phyloP scores from a whole-genome alignment of 2,329 filamentous ascomycete species.

The Penicillium nordicum region DNA sequence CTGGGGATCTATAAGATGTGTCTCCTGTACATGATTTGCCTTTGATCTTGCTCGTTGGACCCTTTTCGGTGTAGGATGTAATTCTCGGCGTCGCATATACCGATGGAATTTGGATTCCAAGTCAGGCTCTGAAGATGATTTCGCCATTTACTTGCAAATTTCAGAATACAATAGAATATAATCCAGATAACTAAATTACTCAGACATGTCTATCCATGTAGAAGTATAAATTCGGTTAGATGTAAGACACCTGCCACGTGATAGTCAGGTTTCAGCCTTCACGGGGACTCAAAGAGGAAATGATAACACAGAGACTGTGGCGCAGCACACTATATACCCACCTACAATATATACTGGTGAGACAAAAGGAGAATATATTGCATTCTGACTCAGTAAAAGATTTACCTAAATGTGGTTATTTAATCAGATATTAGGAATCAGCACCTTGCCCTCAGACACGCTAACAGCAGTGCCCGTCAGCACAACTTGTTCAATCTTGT shows the following conservation, averaged over 20 bases:
- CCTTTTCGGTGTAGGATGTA: neutral
- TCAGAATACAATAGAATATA: neutral
- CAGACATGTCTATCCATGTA: neutral
- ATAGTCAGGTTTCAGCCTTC: neutral
- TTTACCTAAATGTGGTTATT: neutral
- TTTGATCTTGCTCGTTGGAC: neutral
- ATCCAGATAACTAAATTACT: neutral
- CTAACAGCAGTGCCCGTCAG: conserved; percentile 36
- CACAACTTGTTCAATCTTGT: conserved; percentile 33
- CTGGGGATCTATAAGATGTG: neutral
- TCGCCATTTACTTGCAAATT: neutral
- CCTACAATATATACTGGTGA: neutral
- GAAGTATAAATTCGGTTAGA: neutral
- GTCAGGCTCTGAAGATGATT: neutral
- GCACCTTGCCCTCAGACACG: conserved; percentile 35
- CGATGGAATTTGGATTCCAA: neutral
- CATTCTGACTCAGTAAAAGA: neutral
- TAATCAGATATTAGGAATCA: conserved; percentile 19
- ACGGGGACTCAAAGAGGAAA: neutral
- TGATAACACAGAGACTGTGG: neutral
- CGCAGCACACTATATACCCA: neutral
- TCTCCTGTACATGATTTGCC: neutral
- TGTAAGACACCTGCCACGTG: neutral
- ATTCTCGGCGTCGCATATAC: neutral
- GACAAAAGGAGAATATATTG: neutral